phyloP scores from a whole-genome alignment of 331 rosid species.

The Pyracantha coccinea region DNA sequence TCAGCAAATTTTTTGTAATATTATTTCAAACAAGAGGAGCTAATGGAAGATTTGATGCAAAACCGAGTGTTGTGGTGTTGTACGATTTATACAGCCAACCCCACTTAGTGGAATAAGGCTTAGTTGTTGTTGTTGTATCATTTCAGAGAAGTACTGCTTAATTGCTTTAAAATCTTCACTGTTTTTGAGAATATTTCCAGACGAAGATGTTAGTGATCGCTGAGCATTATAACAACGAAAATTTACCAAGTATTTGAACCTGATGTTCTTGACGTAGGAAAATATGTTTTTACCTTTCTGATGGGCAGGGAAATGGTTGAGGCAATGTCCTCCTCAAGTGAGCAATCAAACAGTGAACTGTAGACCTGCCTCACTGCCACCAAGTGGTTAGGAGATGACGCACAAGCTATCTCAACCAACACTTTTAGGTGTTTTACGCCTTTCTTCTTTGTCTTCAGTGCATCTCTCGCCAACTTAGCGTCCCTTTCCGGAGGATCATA shows the following conservation, averaged over 20 bases:
- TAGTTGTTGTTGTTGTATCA: background rate
- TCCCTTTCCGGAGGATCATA: constrained; percentile 78
- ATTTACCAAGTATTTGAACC: background rate
- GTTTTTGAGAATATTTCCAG: background rate
- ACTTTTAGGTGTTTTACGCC: constrained; percentile 44
- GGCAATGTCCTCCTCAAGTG: constrained; percentile 83
- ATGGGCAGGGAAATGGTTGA: constrained; percentile 44
- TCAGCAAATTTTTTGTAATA: background rate
- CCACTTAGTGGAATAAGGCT: too few species aligned
- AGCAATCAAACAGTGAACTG: constrained; percentile 54
- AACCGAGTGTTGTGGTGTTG: accelerated
- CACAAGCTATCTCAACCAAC: constrained; percentile 80
- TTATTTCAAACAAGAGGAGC: background rate
- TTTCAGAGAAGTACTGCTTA: background rate
- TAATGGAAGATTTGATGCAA: too few species aligned
- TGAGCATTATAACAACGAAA: background rate
- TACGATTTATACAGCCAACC: too few species aligned
- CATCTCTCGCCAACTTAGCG: constrained; percentile 55
- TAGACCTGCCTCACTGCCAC: constrained; percentile 81
- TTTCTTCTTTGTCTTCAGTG: constrained; percentile 38
- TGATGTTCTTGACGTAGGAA: background rate
- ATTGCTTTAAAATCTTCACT: background rate
- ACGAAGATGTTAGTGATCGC: background rate
- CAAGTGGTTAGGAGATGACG: constrained; percentile 75
- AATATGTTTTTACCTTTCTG: constrained; percentile 45